Conservation (phyloP, 2,329 filamentous ascomycete genomes). For the Verticillium zaregamsianum region DNA sequence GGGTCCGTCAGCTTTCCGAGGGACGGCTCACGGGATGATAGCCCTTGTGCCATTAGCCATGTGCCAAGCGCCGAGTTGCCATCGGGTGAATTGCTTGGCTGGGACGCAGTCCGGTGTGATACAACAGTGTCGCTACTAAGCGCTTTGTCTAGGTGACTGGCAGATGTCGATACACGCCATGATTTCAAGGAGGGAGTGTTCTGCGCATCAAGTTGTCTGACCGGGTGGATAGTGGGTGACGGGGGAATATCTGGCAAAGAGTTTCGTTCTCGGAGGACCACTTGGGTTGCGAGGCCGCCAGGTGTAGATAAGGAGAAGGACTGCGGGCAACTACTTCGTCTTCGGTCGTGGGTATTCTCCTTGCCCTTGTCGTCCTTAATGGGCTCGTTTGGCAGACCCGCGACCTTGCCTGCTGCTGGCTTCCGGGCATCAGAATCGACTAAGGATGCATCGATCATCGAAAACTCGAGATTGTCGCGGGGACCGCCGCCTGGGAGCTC, state of each 20-base stretch:
- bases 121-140: not conserved
- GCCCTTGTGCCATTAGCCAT: slow-evolving; percentile 9
- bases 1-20: not conserved
- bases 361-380: not conserved
- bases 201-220: not conserved
- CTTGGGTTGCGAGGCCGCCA: slow-evolving; percentile 1
- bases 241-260: slow-evolving; percentile 11
- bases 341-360: not conserved
- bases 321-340: slow-evolving; percentile 6
- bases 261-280: slow-evolving; percentile 9
- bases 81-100: slow-evolving; percentile 7
- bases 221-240: slow-evolving; percentile 7
- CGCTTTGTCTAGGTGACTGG: not conserved
- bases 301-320: not conserved
- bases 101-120: not conserved
- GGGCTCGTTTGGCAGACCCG: not conserved
- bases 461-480: slow-evolving; percentile 46
- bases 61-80: slow-evolving; percentile 2
- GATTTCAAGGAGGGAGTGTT: slow-evolving; percentile 14
- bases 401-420: not conserved
- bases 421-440: not conserved
- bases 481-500: slow-evolving; percentile 35
- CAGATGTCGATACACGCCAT: slow-evolving; percentile 13
- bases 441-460: slow-evolving; percentile 15
- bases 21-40: not conserved